Evolutionary conservation across 1,284 basidiomycete species (phyloP).

Genomic region (Ceratobasidium sp.): DNA sequence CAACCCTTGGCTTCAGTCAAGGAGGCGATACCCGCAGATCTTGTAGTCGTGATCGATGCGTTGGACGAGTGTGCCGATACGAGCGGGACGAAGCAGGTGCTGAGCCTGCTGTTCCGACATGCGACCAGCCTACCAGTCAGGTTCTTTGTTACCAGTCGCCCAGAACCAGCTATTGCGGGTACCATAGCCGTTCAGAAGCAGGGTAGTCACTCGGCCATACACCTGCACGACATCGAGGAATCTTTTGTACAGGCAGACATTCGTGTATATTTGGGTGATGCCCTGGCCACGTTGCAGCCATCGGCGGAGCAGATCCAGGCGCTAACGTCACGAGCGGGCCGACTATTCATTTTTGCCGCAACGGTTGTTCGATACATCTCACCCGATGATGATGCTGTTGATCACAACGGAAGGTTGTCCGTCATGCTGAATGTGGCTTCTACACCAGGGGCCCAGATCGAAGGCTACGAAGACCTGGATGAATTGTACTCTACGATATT

Average conservation of each 20-base stretch:
- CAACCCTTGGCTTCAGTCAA: constrained; percentile 1
- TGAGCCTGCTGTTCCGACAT: background rate
- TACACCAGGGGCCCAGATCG: background rate
- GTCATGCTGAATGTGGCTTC: background rate
- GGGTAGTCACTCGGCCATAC: background rate
- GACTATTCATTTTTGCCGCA: constrained; percentile 22
- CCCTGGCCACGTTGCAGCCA: background rate
- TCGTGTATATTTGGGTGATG: constrained; percentile 9
- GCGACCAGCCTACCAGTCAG: constrained; percentile 3
- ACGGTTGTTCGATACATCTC: constrained; percentile 10
- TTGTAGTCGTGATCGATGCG: constrained; percentile 36
- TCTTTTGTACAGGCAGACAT: constrained; percentile 38
- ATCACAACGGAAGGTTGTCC: background rate
- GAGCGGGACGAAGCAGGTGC: background rate
- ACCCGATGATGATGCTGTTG: background rate
- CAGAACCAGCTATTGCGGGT: constrained; percentile 20
- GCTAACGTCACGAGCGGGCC: constrained; percentile 14
- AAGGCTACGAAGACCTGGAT: background rate
- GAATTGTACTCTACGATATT: background rate
- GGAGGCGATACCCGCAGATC: background rate
- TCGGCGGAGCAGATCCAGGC: constrained; percentile 2
- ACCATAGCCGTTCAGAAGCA: background rate
- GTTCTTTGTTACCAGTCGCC: constrained; percentile 36
- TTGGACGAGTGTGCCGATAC: constrained; percentile 32
- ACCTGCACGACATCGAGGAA: constrained; percentile 37